A percentile compares a stretch with the other conserved stretches of the same genome.
phyloP scores from a whole-genome alignment of 495 filamentous ascomycete species.

The Cercophora newfieldiana region DNA sequence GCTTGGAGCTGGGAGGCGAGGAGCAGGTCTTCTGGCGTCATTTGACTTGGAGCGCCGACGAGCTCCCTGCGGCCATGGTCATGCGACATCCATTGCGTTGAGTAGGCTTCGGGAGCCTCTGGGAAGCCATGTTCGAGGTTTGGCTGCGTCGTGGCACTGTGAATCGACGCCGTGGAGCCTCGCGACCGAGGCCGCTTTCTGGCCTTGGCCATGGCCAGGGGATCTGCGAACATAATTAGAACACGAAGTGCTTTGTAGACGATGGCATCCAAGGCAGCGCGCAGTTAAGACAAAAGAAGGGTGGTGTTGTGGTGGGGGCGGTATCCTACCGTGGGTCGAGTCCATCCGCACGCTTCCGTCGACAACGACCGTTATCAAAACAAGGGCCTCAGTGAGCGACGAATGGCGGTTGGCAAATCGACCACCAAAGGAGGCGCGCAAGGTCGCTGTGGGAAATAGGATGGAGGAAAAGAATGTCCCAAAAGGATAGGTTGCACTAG shows the following conservation, averaged over 20 bases:
- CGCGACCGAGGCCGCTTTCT: conserved; percentile 71
- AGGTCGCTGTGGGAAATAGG: not conserved
- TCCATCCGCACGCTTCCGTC: conserved; percentile 32
- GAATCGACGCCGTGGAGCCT: conserved; percentile 82
- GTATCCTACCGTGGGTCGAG: conserved; percentile 35
- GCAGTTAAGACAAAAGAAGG: not conserved
- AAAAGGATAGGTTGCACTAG: not conserved
- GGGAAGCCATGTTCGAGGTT: conserved; percentile 60
- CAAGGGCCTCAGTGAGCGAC: conserved; percentile 7
- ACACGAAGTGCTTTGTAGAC: conserved; percentile 4
- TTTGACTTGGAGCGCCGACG: conserved; percentile 34
- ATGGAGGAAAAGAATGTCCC: not conserved
- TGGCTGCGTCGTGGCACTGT: conserved; percentile 67
- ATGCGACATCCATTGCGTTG: conserved; percentile 54
- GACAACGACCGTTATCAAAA: conserved; percentile 28
- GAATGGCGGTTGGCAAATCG: conserved; percentile 15
- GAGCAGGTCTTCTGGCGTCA: conserved; percentile 68
- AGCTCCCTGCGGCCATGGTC: conserved; percentile 51
- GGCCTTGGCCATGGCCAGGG: conserved; percentile 38
- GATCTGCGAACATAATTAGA: conserved; percentile 29
- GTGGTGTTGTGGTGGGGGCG: conserved; percentile 12
- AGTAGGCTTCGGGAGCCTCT: conserved; percentile 51
- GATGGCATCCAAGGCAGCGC: not conserved
- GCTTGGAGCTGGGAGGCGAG: conserved; percentile 59
- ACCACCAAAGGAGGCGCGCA: conserved; percentile 15